A percentile compares a stretch with the other conserved stretches of the same genome.
Evolutionary conservation across 352 stramenopile genomes (phyloP).

Genomic region (Halophytophthora batemanensis): DNA sequence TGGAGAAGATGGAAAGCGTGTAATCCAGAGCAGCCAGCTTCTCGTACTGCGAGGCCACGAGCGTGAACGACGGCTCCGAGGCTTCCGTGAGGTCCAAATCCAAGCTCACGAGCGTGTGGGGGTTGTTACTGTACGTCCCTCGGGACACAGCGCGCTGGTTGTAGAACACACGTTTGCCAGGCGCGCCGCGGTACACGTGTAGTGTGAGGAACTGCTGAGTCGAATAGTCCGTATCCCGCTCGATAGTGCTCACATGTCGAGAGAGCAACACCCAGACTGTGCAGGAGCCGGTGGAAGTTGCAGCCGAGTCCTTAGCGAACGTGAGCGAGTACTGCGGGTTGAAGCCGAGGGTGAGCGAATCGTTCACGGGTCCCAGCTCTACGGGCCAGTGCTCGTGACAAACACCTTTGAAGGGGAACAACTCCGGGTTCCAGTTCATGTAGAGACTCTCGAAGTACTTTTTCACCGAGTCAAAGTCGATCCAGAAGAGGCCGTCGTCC

Average conservation of each 20-base stretch:
- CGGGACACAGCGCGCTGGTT: conserved; percentile 76
- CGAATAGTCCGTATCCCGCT: conserved; percentile 53
- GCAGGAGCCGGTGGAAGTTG: conserved; percentile 25
- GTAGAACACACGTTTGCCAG: conserved; percentile 77
- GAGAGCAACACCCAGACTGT: conserved; percentile 92
- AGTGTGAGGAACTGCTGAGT: conserved; percentile 87
- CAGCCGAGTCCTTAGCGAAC: conserved; percentile 35
- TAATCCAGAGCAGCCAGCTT: conserved; percentile 89
- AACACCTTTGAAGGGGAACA: conserved; percentile 86
- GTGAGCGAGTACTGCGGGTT: conserved; percentile 93
- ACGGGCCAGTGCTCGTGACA: conserved; percentile 84
- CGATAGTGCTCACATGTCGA: conserved; percentile 86
- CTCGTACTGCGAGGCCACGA: conserved; percentile 92
- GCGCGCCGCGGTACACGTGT: conserved; percentile 81
- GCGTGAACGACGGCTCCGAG: conserved; percentile 65
- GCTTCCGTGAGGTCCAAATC: conserved; percentile 62
- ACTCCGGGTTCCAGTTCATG: conserved; percentile 93
- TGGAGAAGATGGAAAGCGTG: conserved; percentile 85
- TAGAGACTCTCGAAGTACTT: conserved; percentile 93
- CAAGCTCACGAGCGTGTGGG: conserved; percentile 87
- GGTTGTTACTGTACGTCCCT: conserved; percentile 92
- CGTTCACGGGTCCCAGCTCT: conserved; percentile 79
- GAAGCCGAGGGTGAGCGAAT: conserved; percentile 90
- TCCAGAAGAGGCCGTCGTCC: conserved; percentile 97
- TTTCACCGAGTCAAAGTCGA: conserved; percentile 92